Evolutionary conservation across 352 stramenopile genomes (phyloP).

Genomic region (Pythium chondricola): DNA sequence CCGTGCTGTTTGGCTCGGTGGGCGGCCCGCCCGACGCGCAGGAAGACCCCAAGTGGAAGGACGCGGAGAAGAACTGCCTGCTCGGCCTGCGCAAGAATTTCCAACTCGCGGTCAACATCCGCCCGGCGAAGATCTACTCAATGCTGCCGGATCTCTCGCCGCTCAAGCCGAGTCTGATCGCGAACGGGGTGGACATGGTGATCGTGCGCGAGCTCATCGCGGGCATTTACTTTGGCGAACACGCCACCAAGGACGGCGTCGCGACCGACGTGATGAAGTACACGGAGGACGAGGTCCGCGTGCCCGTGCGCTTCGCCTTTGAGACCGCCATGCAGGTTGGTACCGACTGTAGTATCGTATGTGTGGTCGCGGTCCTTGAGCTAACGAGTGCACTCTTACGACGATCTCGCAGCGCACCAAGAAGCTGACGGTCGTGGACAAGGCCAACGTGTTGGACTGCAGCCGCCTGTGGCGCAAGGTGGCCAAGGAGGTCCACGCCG

Average conservation of each 20-base stretch:
- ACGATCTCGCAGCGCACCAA: conserved; percentile 90
- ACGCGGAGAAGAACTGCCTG: conserved; percentile 94
- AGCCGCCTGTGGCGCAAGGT: conserved; percentile 90
- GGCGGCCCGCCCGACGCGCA: conserved; percentile 92
- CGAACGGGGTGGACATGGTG: conserved; percentile 96
- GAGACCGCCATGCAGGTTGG: conserved; percentile 72
- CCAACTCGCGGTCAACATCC: conserved; percentile 97
- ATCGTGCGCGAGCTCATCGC: conserved; percentile 98
- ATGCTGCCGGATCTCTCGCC: conserved; percentile 97
- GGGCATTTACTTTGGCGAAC: conserved; percentile 98
- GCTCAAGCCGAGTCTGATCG: conserved; percentile 96
- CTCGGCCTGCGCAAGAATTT: conserved; percentile 97
- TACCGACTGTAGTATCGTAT: too few relatives aligned
- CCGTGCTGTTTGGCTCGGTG: conserved; percentile 96
- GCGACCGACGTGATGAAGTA: conserved; percentile 98
- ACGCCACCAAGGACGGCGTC: conserved; percentile 61
- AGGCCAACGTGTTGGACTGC: conserved; percentile 99
- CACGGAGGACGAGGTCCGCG: conserved; percentile 87
- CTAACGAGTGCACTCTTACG: too few relatives aligned
- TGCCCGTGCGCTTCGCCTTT: conserved; percentile 83
- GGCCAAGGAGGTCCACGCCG: conserved; percentile 82
- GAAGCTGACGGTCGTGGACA: conserved; percentile 97
- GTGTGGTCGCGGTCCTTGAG: too few relatives aligned
- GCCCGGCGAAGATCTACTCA: conserved; percentile 96
- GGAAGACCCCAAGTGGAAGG: conserved; percentile 86